Evolutionary conservation across 2,329 filamentous ascomycete genomes (phyloP).

Genomic region (Pseudocercospora fuligena): DNA sequence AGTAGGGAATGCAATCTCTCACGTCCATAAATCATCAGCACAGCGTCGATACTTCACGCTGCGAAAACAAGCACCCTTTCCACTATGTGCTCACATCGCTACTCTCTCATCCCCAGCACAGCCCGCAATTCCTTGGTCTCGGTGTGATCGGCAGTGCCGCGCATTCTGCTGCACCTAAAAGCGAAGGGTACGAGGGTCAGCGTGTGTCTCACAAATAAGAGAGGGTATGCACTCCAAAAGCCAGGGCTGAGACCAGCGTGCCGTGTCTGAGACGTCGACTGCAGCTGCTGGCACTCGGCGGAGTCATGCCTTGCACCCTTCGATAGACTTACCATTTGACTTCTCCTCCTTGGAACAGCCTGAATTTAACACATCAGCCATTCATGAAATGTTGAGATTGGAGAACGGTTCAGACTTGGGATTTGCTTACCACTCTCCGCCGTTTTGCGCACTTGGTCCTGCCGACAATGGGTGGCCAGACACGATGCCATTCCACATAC

Average conservation of each 20-base stretch:
- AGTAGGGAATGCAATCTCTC: neutral
- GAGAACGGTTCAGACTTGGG: neutral
- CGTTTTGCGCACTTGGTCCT: constrained; percentile 38
- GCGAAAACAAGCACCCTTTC: neutral
- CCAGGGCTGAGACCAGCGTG: no score
- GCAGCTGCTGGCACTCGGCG: no score
- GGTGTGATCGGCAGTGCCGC: constrained; percentile 42
- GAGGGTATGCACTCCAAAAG: no score
- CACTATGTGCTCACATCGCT: neutral
- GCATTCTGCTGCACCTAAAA: constrained; percentile 44
- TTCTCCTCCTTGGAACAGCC: constrained; percentile 40
- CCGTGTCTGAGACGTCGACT: no score
- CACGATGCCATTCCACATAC: constrained; percentile 32
- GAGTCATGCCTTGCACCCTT: no score
- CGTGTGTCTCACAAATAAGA: no score
- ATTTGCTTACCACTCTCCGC: constrained; percentile 40
- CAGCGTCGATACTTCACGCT: neutral
- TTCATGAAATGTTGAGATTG: neutral
- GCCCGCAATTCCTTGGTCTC: constrained; percentile 40
- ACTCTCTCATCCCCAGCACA: constrained; percentile 37
- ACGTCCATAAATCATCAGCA: neutral
- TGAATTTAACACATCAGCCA: neutral
- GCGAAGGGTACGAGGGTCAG: no score
- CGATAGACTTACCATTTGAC: no score
- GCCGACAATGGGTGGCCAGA: constrained; percentile 30